Evolutionary conservation across 208 protist genomes (phyloP), one percentile per base, ranked within the genome.

Genomic region (Tritrichomonas foetus): DNA sequence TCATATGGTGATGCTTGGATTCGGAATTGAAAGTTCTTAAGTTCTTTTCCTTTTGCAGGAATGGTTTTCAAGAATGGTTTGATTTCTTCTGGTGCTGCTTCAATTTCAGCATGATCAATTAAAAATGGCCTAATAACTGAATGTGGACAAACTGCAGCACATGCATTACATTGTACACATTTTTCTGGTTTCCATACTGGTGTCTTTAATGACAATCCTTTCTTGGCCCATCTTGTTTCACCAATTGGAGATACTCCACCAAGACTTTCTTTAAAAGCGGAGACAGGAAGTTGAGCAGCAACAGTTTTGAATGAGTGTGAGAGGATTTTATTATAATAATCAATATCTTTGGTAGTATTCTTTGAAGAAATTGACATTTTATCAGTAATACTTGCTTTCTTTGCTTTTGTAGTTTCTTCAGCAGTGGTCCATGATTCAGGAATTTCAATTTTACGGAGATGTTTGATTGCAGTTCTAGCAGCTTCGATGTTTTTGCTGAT

Each of bases 111-210:
- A 8, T 49, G 16, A 8, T 47, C 20, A 44, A 96, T 66, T 22
- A 97, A 89, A 78, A 96, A 97, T 36, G 96, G 95, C 5, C 96
- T 72, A 69, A 97, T 97, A 93, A 95, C 96, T n/a, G 96, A 95
- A 93, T 97, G 96, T 36, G 96, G 96, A 94, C 96, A 97, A 75
- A 95, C 94, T 41, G 95, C 30, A 30, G 95, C 49, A 94, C 96
- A 97, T 39, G 94, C 50, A 84, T 96, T 97, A 94, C 96, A 97
- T 84, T 97, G 96, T 22, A 96, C 96, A 94, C 96, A 97, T 44
- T 95, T 97, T 44, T 96, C 93, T 30, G 84, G 41, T 30, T 95
- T 33, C 96, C 96, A 97, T 3, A n/a, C 41, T 27, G 96, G 96
- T 1, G 97, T 94, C 5, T 20, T 9, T 82, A 20, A 41, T 25